Conservation (phyloP, 2,329 filamentous ascomycete species). For the Massarina eburnea region DNA sequence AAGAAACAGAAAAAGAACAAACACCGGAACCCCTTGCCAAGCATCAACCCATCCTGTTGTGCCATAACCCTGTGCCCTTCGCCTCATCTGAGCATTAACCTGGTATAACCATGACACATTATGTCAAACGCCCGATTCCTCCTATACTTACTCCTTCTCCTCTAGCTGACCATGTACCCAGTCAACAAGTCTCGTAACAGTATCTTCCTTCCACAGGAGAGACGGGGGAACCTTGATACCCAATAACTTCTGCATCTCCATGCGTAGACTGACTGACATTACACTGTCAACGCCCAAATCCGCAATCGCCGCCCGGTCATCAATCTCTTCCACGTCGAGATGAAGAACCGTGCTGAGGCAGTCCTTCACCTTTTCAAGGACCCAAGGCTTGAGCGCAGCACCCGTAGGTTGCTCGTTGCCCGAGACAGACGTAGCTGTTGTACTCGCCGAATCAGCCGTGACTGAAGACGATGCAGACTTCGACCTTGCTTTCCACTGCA, state of each 20-base stretch:
- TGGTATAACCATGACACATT: no score
- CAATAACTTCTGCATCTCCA: conserved; percentile 39
- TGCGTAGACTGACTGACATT: conserved; percentile 42
- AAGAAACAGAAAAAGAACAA: no score
- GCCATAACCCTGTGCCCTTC: no score
- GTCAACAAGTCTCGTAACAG: conserved; percentile 41
- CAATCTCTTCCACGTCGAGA: conserved; percentile 37
- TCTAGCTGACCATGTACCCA: conserved; percentile 38
- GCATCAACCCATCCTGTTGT: no score
- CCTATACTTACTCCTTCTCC: neutral
- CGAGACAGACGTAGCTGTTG: conserved; percentile 14
- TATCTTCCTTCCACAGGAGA: conserved; percentile 46
- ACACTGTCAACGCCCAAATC: conserved; percentile 47
- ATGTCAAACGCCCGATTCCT: no score
- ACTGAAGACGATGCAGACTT: neutral
- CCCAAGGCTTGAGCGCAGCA: conserved; percentile 32
- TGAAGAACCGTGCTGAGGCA: conserved; percentile 41
- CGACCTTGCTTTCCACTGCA: conserved; percentile 7
- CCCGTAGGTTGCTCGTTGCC: neutral
- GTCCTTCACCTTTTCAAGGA: conserved; percentile 34
- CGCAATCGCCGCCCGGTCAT: conserved; percentile 35
- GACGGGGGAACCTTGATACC: conserved; percentile 44
- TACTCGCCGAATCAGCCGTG: neutral
- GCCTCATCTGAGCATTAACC: no score
- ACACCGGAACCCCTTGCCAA: no score